Evolutionary conservation across 148 eudicot species (phyloP).

Genomic region (Chenopodium formosanum): DNA sequence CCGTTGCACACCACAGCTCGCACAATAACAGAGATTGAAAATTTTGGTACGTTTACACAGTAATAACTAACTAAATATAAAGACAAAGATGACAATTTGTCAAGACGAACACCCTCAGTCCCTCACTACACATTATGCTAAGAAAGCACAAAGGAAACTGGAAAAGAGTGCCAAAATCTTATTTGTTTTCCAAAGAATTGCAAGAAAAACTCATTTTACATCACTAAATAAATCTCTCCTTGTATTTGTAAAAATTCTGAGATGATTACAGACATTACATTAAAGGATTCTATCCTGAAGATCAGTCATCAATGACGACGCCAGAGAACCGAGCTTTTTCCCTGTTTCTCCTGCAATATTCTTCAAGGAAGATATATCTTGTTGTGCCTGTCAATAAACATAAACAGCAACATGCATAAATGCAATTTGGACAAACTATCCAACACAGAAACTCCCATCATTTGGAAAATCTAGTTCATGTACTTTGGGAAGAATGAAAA

Average conservation of each 20-base stretch:
- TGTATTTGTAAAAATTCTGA: slow-evolving; percentile 27
- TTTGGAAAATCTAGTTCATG: neutral
- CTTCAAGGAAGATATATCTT: slow-evolving; percentile 87
- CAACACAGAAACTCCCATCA: neutral
- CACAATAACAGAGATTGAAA: neutral
- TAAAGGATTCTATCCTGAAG: slow-evolving; percentile 87
- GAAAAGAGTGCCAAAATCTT: slow-evolving; percentile 21
- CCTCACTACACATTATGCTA: slow-evolving; percentile 8
- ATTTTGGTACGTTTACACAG: neutral
- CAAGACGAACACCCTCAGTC: slow-evolving; percentile 3
- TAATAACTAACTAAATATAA: neutral
- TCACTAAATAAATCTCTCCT: slow-evolving; percentile 18
- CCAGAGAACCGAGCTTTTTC: slow-evolving; percentile 76
- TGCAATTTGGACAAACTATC: neutral
- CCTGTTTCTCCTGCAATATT: slow-evolving; percentile 98
- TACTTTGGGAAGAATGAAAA: neutral
- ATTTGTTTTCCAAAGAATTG: slow-evolving; percentile 34
- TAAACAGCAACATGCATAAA: neutral
- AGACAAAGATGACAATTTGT: neutral
- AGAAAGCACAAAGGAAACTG: slow-evolving; percentile 11
- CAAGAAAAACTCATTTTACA: slow-evolving; percentile 33
- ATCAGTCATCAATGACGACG: slow-evolving; percentile 64
- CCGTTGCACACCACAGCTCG: neutral
- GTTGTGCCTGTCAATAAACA: slow-evolving; percentile 67
- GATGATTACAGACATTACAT: slow-evolving; percentile 22